Percentiles rank a stretch among this genome's conserved stretches.
These are phyloP conservation scores for Spathaspora sp. DNA, from an alignment of 805 yeast species.

Conservation along the genomic window DNA sequence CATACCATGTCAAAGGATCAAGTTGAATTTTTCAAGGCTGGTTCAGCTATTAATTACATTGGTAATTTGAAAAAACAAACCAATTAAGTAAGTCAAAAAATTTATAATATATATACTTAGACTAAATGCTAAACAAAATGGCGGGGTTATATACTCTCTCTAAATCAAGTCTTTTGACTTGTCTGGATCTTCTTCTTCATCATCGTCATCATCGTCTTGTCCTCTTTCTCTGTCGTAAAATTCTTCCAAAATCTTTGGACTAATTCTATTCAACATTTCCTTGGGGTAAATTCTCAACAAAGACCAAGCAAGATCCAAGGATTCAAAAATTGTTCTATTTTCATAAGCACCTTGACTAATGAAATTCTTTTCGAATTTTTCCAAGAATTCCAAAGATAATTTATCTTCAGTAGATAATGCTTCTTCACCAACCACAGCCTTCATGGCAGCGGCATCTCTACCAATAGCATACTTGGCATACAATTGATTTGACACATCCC, in stretches of 20 bases:
- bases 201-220: constrained; percentile 52
- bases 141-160: background rate
- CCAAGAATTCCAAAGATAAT: constrained; percentile 93
- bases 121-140: background rate
- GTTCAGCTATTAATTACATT: constrained; percentile 92
- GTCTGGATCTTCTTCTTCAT: constrained; percentile 28
- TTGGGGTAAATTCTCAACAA: constrained; percentile 97
- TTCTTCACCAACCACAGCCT: constrained; percentile 99
- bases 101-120: background rate
- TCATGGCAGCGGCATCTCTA: constrained; percentile 99
- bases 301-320: constrained; percentile 97
- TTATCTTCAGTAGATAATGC: constrained; percentile 97
- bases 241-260: constrained; percentile 93
- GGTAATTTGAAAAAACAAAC: constrained; percentile 43
- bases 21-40: constrained; percentile 93
- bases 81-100: background rate
- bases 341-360: constrained; percentile 97
- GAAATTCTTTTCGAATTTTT: constrained; percentile 94
- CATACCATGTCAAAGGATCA: constrained; percentile 98
- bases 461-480: constrained; percentile 99
- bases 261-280: constrained; percentile 96
- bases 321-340: constrained; percentile 89
- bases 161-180: constrained; percentile 7
- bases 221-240: constrained; percentile 89
- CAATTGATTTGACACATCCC: constrained; percentile 98